These are phyloP conservation scores for Lavandula angustifolia DNA, from an alignment of 257 asterid genomes.

Conservation along the genomic window DNA sequence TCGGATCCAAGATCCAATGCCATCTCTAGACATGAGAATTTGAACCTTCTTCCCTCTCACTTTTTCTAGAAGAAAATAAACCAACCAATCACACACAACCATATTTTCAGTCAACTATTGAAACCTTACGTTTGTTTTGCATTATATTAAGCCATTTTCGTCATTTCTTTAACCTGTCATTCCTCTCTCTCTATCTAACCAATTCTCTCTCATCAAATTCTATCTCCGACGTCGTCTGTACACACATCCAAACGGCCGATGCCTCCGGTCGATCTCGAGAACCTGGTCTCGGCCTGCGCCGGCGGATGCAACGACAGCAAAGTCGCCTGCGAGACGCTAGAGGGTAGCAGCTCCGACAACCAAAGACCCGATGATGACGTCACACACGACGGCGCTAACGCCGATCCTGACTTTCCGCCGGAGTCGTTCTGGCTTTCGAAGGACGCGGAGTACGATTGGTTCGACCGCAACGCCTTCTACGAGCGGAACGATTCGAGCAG, in stretches of 20 bases:
- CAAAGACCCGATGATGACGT: conserved; percentile 27
- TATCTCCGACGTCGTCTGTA: not conserved
- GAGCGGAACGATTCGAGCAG: conserved; percentile 76
- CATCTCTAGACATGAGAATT: conserved; percentile 34
- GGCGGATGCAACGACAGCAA: conserved; percentile 52
- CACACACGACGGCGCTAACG: conserved; percentile 19
- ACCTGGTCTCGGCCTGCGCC: conserved; percentile 52
- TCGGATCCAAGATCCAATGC: too few species aligned
- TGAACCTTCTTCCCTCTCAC: conserved; percentile 35
- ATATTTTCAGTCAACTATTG: conserved; percentile 24
- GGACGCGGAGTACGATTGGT: conserved; percentile 89
- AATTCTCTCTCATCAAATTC: not conserved
- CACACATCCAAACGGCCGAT: conserved; percentile 24
- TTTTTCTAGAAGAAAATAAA: conserved; percentile 14
- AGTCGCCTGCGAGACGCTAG: conserved; percentile 50
- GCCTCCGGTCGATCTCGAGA: conserved; percentile 65
- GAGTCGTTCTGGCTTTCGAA: conserved; percentile 87
- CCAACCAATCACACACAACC: not conserved
- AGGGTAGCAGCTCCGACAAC: conserved; percentile 29
- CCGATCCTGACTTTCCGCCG: conserved; percentile 65
- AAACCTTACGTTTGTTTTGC: conserved; percentile 16
- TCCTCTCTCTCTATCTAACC: conserved; percentile 5
- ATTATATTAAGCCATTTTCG: conserved; percentile 22
- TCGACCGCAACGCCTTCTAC: conserved; percentile 68
- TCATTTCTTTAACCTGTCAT: not conserved